These are phyloP conservation scores for Lactarius sanguifluus DNA, from an alignment of 768 basidiomycete genomes.

Conservation along the genomic window DNA sequence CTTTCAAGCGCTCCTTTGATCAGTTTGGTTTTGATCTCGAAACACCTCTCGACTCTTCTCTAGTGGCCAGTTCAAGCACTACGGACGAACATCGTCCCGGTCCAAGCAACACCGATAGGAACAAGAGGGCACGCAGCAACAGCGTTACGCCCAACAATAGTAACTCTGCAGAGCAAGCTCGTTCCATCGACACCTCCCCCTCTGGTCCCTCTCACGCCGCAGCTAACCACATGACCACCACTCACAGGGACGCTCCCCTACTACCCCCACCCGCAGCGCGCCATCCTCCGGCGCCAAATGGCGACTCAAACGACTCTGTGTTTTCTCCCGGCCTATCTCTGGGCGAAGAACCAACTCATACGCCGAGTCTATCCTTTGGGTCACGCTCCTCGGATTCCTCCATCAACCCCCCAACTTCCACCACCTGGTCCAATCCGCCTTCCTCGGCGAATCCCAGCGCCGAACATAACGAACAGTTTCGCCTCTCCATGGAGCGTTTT, in stretches of 20 bases:
- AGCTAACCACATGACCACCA: constrained; percentile 12
- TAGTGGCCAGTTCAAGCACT: constrained; percentile 36
- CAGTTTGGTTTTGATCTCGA: constrained; percentile 59
- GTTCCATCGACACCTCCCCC: constrained; percentile 14
- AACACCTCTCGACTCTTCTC: constrained; percentile 38
- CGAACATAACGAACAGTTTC: constrained; percentile 29
- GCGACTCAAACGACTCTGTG: constrained; percentile 3
- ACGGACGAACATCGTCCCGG: constrained; percentile 25
- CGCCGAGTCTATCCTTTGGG: constrained; percentile 12
- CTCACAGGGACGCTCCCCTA: constrained; percentile 15
- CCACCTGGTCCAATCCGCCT: constrained; percentile 11
- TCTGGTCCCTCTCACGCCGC: constrained; percentile 16
- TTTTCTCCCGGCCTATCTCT: constrained; percentile 13
- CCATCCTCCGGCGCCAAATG: constrained; percentile 10
- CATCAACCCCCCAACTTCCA: constrained; percentile 10
- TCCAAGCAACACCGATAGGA: constrained; percentile 26
- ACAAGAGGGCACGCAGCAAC: constrained; percentile 28
- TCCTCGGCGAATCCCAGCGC: constrained; percentile 5
- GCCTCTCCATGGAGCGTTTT: constrained; percentile 30
- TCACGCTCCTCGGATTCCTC: constrained; percentile 10
- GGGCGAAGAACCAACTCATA: constrained; percentile 5
- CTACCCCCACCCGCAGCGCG: constrained; percentile 2
- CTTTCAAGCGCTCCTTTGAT: constrained; percentile 61
- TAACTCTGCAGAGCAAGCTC: constrained; percentile 16
- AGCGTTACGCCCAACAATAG: constrained; percentile 19